These are phyloP conservation scores for Coemansia pectinata DNA, from an alignment of 192 early-diverging fungal species.

Conservation along the genomic window DNA sequence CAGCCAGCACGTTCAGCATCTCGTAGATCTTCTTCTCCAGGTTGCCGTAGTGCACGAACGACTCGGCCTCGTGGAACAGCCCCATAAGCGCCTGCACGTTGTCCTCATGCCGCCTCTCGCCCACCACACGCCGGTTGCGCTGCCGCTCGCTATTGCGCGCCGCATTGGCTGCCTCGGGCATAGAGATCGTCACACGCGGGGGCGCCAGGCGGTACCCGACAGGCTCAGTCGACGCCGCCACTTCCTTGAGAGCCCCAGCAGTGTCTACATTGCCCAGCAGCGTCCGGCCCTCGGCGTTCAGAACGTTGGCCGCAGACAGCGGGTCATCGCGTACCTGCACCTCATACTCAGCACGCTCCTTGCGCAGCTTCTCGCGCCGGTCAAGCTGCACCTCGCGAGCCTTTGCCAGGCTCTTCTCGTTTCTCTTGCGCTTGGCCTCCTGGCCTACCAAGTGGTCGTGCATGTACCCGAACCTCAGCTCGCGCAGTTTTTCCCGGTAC, in stretches of 20 bases:
- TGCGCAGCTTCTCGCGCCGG: conserved; percentile 17
- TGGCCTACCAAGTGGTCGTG: conserved; percentile 15
- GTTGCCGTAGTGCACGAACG: conserved; percentile 44
- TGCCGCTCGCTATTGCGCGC: conserved; percentile 31
- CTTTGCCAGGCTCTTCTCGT: neutral
- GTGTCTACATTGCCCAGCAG: conserved; percentile 23
- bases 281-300: conserved; percentile 51
- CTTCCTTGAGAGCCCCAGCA: neutral
- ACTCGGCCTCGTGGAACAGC: conserved; percentile 44
- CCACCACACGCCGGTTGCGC: conserved; percentile 18
- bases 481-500: conserved; percentile 33
- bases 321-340: conserved; percentile 39
- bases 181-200: conserved; percentile 35
- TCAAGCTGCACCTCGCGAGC: conserved; percentile 12
- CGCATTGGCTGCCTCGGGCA: conserved; percentile 34
- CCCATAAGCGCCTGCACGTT: conserved; percentile 47
- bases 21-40: conserved; percentile 28
- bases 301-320: conserved; percentile 51
- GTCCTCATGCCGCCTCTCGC: conserved; percentile 26
- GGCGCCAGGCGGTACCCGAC: conserved; percentile 36
- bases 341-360: conserved; percentile 33
- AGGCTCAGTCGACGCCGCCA: neutral
- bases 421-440: conserved; percentile 23
- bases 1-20: conserved; percentile 10
- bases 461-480: conserved; percentile 36